Percentiles rank a stretch among this genome's conserved stretches.
Conservation (phyloP, 2,329 filamentous ascomycete genomes). For the Verticillium nonalfalfae region DNA sequence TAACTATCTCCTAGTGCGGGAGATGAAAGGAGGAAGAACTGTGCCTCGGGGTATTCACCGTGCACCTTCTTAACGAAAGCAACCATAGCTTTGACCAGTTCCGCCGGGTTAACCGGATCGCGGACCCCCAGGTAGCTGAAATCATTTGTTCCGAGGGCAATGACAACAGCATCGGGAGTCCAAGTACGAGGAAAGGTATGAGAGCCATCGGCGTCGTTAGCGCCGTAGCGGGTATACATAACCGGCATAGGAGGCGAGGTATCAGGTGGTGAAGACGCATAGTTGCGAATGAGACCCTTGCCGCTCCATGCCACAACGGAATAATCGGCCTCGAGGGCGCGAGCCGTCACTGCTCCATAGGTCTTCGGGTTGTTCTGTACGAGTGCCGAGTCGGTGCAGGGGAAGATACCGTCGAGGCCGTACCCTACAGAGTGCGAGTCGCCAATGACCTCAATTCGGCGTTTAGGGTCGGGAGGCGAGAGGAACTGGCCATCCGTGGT, state of each 20-base stretch:
- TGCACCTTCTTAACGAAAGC: conserved; percentile 24
- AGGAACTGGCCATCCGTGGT: conserved; percentile 19
- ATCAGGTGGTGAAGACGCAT: conserved; percentile 19
- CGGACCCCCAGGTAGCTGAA: conserved; percentile 27
- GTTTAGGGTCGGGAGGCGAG: conserved; percentile 14
- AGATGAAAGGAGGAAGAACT: conserved; percentile 31
- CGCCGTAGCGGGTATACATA: conserved; percentile 34
- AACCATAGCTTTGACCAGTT: conserved; percentile 20
- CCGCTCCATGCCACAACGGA: conserved; percentile 36
- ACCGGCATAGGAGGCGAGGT: conserved; percentile 27
- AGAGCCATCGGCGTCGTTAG: conserved; percentile 27
- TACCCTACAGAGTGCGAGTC: conserved; percentile 39
- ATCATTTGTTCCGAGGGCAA: conserved; percentile 38
- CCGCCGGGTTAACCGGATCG: conserved; percentile 17
- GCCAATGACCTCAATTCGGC: conserved; percentile 35
- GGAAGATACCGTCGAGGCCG: conserved; percentile 30
- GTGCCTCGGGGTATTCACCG: conserved; percentile 24
- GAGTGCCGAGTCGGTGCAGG: conserved; percentile 30
- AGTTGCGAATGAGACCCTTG: conserved; percentile 34
- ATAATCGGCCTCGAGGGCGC: conserved; percentile 32
- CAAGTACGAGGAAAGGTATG: conserved; percentile 26
- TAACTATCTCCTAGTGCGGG: conserved; percentile 32
- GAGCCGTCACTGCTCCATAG: conserved; percentile 34
- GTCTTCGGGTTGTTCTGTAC: conserved; percentile 32
- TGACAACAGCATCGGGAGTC: conserved; percentile 28